Base-by-base conservation (phyloP, 176 grass and related monocot genomes). In the Oryza glumipatula region DNA sequence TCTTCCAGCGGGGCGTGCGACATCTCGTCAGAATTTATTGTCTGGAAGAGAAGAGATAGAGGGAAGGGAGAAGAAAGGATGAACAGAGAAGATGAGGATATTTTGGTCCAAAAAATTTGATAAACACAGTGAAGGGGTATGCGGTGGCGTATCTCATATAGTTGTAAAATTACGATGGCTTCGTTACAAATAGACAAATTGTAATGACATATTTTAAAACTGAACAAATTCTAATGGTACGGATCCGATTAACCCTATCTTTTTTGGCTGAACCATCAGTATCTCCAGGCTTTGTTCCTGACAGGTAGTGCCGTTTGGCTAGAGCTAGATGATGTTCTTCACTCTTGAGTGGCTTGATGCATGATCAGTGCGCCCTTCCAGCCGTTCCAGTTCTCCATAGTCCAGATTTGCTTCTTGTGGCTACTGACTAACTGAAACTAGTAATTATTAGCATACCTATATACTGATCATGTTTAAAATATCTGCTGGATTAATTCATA, bases 351-450 rank as follows among this genome's bases (percentile, higher is more conserved):
- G 19, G 54, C 54, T 10, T 10, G 58, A 61, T 22, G 74, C 63
- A 65, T 71, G 72, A 73, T 49, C 41, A 0, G 28, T 51, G 74
- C 22, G 35, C 22, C 80, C 51, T 65, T 70, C 65, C 21, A 76
- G 14, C 9, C 6, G 14, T 6, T 41, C 39, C 39, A 41, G 8
- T 41, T 41, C n/a, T 80, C 28, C 49, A 64, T 26, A 22, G 13
- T 80, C 28, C 38, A 64, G 21, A 22, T 30, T 45, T 76, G 19
- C 51, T 16, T 54, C 16, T 54, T 43, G 21, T 86, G 43, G 66
- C 46, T 28, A 72, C 79, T 65, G 52, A 48, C 39, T 76, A 49
- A 14, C 11, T 64, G 48, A 33, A 70, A 32, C 47, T 17, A 23
- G 13, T 56, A 76, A 63, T 38, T 46, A 45, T 75, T 11, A 2